A percentile compares a stretch with the other conserved stretches of the same genome.
Evolutionary conservation across 257 asterid genomes (phyloP).

Genomic region (Nicotiana sylvestris): DNA sequence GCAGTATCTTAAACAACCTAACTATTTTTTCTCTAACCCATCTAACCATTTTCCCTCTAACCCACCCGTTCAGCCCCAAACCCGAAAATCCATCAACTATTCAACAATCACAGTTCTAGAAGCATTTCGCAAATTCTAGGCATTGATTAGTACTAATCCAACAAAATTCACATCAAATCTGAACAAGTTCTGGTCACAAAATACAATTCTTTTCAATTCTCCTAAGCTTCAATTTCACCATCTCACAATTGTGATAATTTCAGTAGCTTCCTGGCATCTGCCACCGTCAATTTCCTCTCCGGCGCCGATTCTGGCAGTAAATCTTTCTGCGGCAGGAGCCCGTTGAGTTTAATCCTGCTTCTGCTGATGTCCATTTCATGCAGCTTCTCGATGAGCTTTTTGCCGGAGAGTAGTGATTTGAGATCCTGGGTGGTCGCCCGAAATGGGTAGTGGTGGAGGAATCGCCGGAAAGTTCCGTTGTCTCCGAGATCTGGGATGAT

Average conservation of each 20-base stretch:
- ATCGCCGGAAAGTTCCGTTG: not conserved
- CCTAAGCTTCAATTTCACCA: constrained; percentile 9
- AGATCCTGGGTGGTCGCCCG: not conserved
- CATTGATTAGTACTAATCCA: not conserved
- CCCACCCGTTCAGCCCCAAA: no score
- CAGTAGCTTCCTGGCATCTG: constrained; percentile 9
- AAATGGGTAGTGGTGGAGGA: not conserved
- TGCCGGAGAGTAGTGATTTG: not conserved
- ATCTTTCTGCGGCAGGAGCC: constrained; percentile 1
- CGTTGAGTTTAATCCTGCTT: constrained; percentile 12
- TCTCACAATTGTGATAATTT: constrained; percentile 18
- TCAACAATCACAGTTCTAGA: constrained; percentile 20
- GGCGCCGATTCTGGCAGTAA: not conserved
- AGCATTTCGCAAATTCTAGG: constrained; percentile 8
- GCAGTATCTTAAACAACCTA: no score
- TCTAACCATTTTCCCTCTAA: no score
- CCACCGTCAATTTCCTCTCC: constrained; percentile 1
- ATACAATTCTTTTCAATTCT: constrained; percentile 1
- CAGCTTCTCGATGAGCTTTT: constrained; percentile 10
- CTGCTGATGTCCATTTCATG: not conserved
- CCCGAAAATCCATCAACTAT: no score
- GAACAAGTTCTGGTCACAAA: constrained; percentile 10
- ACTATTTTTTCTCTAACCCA: no score
- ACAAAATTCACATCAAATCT: constrained; percentile 14
- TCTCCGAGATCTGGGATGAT: not conserved